Evolutionary conservation across 2,329 filamentous ascomycete genomes (phyloP).

Genomic region (Penicillium sp.): DNA sequence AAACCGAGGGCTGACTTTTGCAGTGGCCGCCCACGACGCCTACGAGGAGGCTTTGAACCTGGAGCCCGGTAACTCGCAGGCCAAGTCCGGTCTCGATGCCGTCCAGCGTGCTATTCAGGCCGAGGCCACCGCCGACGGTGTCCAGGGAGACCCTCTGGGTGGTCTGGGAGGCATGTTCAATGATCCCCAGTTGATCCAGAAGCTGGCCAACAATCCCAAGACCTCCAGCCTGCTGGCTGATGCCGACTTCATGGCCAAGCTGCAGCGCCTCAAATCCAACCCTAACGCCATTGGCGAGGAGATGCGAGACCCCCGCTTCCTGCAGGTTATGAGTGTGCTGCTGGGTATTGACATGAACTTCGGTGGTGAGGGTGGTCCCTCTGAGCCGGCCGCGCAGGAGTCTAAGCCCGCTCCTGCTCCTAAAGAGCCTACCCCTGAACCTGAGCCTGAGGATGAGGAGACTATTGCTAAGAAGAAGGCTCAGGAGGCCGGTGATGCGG

Average conservation of each 20-base stretch:
- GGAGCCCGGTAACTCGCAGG: conserved; percentile 87
- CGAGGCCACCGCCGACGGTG: conserved; percentile 67
- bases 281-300: conserved; percentile 77
- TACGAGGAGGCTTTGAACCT: conserved; percentile 94
- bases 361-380: conserved; percentile 53
- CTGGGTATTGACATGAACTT: conserved; percentile 93
- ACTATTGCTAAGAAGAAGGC: conserved; percentile 81
- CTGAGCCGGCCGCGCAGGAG: conserved; percentile 73
- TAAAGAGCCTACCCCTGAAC: conserved; percentile 64
- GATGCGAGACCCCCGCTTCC: conserved; percentile 87
- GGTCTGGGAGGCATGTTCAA: conserved; percentile 93
- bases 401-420: conserved; percentile 53
- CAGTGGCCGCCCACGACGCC: conserved; percentile 79
- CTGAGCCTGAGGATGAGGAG: conserved; percentile 80
- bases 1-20: conserved; percentile 15
- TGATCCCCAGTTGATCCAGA: conserved; percentile 86
- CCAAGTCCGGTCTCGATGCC: conserved; percentile 83
- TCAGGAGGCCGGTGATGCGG: conserved; percentile 89
- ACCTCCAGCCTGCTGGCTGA: conserved; percentile 81
- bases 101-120: conserved; percentile 87
- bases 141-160: conserved; percentile 68
- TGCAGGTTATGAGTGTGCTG: conserved; percentile 90
- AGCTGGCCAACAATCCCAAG: conserved; percentile 93
- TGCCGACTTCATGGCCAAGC: conserved; percentile 84
- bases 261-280: conserved; percentile 80